Base-by-base conservation (phyloP, 2,329 filamentous ascomycete species). In the Coleophoma crateriformis region DNA sequence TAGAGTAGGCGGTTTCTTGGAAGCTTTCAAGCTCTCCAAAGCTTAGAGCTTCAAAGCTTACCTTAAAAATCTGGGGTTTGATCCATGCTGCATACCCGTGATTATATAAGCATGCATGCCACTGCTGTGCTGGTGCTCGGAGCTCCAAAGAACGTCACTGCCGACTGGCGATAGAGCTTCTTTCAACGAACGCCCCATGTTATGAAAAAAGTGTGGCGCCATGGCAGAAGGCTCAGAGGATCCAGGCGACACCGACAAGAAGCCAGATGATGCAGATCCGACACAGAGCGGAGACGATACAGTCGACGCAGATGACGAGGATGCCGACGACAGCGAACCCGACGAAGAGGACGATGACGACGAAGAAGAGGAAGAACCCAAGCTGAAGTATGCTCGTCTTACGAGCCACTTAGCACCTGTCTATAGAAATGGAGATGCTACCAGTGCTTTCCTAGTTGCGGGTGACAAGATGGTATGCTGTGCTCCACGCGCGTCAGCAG, bases 361-460 rank as follows among this genome's bases (percentile, higher is more conserved):
- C 0, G 89, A 91, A 0, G 90, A 94, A 3, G 91, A 96, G 6
- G 92, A 97, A 15, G 92, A 97, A 69, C 95, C 94, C 27, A 87
- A 85, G 63, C 80, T 99, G 61, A 99, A 99, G 70, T 96, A 96
- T 67, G 87, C 86, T 46, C 86, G 90, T 45, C 71, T 97, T 58
- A 97, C 94, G 7, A 85, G 84, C 53, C 85, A 86, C 61, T 72
- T 99, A 53, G 82, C 79, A 22, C 75, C 86, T 40, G 81, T 96
- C 33, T 99, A 99, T 71, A 85, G 90, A 51, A 96, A 95, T 71
- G 91, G 90, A 59, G 94, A 99, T 77, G 89, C 90, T 59, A 96
- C 92, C 22, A 96, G 91, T 68, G 76, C 88, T 8, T 96, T 96
- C 66, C 72, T 95, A 45, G 89, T 95, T 45, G 88, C 88, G 38